These are phyloP conservation scores for Volutella citrinella DNA, from an alignment of 2,329 filamentous ascomycete genomes.

Conservation along the genomic window DNA sequence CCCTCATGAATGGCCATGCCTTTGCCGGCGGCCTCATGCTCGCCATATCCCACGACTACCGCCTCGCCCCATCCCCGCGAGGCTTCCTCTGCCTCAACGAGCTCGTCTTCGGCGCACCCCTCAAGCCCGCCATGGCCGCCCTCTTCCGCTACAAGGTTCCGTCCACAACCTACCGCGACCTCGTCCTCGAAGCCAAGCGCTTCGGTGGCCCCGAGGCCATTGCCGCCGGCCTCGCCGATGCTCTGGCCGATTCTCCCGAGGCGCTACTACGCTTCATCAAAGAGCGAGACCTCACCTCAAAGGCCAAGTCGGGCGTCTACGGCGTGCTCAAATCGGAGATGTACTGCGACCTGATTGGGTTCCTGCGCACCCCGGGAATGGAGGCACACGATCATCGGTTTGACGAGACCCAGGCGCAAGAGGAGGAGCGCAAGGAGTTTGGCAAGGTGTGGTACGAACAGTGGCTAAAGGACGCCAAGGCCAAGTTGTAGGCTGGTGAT, in stretches of 20 bases:
- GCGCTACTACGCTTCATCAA: slow-evolving; percentile 60
- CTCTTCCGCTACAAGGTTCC: slow-evolving; percentile 71
- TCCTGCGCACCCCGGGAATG: slow-evolving; percentile 51
- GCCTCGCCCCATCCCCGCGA: slow-evolving; percentile 66
- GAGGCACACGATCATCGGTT: slow-evolving; percentile 50
- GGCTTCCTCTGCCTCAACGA: slow-evolving; percentile 83
- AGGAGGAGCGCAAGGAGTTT: slow-evolving; percentile 41
- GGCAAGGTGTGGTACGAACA: slow-evolving; percentile 47
- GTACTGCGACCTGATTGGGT: slow-evolving; percentile 62
- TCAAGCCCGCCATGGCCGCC: slow-evolving; percentile 69
- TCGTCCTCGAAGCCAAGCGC: slow-evolving; percentile 72
- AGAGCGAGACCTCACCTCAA: slow-evolving; percentile 57
- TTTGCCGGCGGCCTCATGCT: slow-evolving; percentile 83
- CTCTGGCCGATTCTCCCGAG: slow-evolving; percentile 56
- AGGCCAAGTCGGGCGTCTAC: slow-evolving; percentile 65
- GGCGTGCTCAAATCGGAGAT: slow-evolving; percentile 72
- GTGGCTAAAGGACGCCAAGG: slow-evolving; percentile 41
- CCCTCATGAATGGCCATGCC: slow-evolving; percentile 76
- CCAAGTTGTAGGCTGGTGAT: slow-evolving; percentile 32
- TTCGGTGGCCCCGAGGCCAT: slow-evolving; percentile 63
- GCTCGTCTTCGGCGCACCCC: slow-evolving; percentile 73
- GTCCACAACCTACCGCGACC: slow-evolving; percentile 53
- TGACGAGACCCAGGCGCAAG: slow-evolving; percentile 36
- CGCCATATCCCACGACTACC: slow-evolving; percentile 80
- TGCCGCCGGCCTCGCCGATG: slow-evolving; percentile 66